Base-by-base conservation (phyloP, 1,284 basidiomycete genomes). In the Trichosporon inkin region DNA sequence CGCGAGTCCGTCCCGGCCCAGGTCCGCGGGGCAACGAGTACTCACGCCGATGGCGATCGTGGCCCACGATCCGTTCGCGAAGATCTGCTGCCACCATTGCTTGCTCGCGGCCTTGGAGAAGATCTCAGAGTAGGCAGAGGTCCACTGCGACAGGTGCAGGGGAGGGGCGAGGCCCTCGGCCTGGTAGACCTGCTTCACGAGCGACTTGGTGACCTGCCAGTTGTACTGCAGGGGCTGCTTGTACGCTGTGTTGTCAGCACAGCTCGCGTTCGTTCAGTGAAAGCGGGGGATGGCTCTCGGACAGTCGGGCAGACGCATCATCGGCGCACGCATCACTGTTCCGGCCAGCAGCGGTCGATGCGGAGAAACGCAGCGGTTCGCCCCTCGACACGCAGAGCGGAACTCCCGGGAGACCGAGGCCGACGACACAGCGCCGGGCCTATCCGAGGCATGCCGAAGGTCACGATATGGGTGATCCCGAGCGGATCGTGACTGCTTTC, bases 151-250 rank as follows among this genome's bases (percentile, higher is more conserved):
- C 56, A 89, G 62, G 24, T 86, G 86, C 14, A 83, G 82, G 20
- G 94, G 95, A 16, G 91, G 91, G 53, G 88, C 85, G 57, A 98
- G 84, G 62, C 86, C 85, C 81, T 98, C 95, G 52, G 87, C 86
- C 66, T 89, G 79, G 82, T 97, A 98, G 62, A 98, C 85, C 75
- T 95, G 91, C 81, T 94, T 93, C 68, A 86, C 78, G 67, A 98
- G 75, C 72, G 94, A 91, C 62, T 87, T 85, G 53, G 86, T 83
- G 60, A 97, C 91, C 61, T 89, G 81, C 57, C 89, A 81, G 82
- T 94, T 93, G 82, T 92, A 94, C 32, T 85, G 68, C 56, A 94
- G 68, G 16, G 92, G 92, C 74, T 90, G 83, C 67, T 85, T 85
- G 82, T 93, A 92, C 34, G 86, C 92, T 94, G 72, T 14, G 36